Evolutionary conservation across 129 eudicot species (phyloP), one percentile per base, ranked within the genome.

Genomic region (Flaveria ramosissima): DNA sequence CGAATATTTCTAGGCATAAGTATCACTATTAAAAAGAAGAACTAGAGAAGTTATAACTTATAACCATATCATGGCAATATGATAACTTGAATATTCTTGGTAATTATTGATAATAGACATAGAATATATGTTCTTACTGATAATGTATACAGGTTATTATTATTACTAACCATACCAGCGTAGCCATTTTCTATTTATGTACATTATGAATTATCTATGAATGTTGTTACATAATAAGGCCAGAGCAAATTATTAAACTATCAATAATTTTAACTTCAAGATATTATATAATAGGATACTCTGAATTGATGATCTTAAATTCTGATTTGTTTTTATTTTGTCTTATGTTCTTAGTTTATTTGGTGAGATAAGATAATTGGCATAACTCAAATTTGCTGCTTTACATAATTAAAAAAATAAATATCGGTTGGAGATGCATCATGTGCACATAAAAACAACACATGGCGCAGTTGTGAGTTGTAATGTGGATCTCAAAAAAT

Each of bases 391-490:
- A n/a, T 52, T 68, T 41, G 36, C 9, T 53, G 48, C 32, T 39
- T n/a, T 77, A 7, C 23, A 1, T 61, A 15, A 7, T 11, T 9
- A 45, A 55, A 41, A 11, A 24, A 61, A 26, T 61, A 77, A 42
- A 15, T 41, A 77, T 55, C 9, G 41, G 46, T 60, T 78, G 51
- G 65, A 60, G 77, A 71, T 50, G 32, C 82, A 45, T 45, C 48
- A 46, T 71, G 82, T 72, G 73, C 73, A 7, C 69, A 48, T 62
- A 78, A 51, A 78, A 47, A 70, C 82, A 61, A 72, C 50, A 48
- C 30, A 27, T 3, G 32, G 65, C 20, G 67, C 13, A 61, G 60
- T 69, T 12, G 55, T 60, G 82, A 78, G 83, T 21, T 78, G 82
- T 76, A 36, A 48, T 27, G 48, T 64, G 51, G 21, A 64, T 62